Base-by-base conservation (phyloP, 148 eudicot species). In the Cornus controversa region DNA sequence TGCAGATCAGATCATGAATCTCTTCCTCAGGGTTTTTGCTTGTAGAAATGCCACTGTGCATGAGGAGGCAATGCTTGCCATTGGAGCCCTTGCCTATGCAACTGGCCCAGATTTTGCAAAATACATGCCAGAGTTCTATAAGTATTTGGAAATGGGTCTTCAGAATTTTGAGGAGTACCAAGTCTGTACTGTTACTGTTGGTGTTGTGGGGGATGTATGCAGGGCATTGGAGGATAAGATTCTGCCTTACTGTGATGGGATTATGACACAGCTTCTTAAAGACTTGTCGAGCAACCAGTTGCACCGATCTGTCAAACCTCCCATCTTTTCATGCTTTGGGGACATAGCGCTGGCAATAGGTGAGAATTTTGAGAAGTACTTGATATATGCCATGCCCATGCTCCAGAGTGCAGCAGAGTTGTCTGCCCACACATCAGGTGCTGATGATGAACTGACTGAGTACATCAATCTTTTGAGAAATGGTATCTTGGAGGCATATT, bases 71-170 rank as follows among this genome's bases (percentile, higher is more conserved):
- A 71, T 71, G 74, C 57, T 71, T n/a, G 57, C 74, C 18, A 36
- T 45, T 8, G 74, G 74, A 45, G 74, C 74, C 53, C 74, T 71
- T 71, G 74, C 74, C 57, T 36, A 37, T n/a, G 60, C 57, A 0
- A 71, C 74, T 7, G 74, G 57, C 26, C 53, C 74, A 4, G 74
- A 71, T 11, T 71, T 71, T 45, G 58, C 58, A 24, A 71, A 71
- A 47, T 71, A 71, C 53, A 71, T 71, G 74, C n/a, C 53, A 34
- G 74, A 36, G 57, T 37, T 71, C 47, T 36, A 71, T 26, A 36
- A 71, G 74, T 71, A 71, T 71, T 71, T 71, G 74, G 74, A 71
- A 71, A 71, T 71, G 74, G 74, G 74, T 71, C 74, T 71, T 42
- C 74, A 71, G 58, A 71, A 71, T n/a, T 71, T 37, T 71, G 74